Evolutionary conservation across 306 rosid species (phyloP).

Genomic region (Carpinus viminea): DNA sequence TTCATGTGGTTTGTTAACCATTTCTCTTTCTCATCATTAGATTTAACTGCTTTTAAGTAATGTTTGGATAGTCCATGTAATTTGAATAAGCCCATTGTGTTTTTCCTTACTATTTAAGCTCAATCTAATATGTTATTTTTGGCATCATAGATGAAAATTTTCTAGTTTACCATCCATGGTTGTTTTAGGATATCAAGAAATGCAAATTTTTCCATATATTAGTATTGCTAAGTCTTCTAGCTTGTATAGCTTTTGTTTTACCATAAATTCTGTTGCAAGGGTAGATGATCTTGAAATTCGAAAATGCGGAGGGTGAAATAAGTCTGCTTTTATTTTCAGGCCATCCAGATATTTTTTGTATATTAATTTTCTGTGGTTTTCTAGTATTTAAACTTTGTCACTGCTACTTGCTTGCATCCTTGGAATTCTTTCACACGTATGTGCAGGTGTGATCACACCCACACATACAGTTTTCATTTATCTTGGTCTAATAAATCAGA

Average conservation of each 20-base stretch:
- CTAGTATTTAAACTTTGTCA: neutral
- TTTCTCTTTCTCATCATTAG: neutral
- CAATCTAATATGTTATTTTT: neutral
- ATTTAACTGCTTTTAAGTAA: neutral
- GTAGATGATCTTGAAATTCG: neutral
- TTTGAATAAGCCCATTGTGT: neutral
- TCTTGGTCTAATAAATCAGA: slow-evolving; percentile 39
- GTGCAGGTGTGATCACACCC: slow-evolving; percentile 5
- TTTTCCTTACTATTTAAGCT: neutral
- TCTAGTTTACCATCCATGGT: neutral
- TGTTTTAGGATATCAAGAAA: neutral
- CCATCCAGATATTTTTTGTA: neutral
- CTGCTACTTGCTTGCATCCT: neutral
- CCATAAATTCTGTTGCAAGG: no score
- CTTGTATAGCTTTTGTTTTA: no score
- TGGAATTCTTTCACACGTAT: slow-evolving; percentile 10
- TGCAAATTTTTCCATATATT: neutral
- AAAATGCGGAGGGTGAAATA: neutral
- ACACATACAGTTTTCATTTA: slow-evolving; percentile 11
- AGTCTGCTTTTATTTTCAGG: neutral
- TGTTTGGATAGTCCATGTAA: neutral
- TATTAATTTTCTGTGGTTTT: neutral
- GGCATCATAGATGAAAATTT: neutral
- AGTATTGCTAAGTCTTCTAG: no score
- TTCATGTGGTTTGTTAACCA: neutral